phyloP scores from a whole-genome alignment of 495 filamentous ascomycete genomes.

The Aspergillus kassunensis region DNA sequence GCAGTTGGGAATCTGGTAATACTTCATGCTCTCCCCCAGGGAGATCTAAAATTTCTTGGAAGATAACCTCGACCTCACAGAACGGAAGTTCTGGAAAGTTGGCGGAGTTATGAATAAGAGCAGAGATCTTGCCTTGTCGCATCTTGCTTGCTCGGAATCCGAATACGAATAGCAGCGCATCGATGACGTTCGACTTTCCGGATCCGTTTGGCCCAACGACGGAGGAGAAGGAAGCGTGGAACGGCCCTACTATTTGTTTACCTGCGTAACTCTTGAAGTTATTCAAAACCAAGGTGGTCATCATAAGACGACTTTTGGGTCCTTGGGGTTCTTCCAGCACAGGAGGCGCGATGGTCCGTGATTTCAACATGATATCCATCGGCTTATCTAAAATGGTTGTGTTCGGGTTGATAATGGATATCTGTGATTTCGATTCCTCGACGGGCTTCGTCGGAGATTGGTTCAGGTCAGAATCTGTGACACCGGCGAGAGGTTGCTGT shows the following conservation, averaged over 20 bases:
- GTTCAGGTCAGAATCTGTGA: constrained; percentile 69
- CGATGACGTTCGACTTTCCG: constrained; percentile 98
- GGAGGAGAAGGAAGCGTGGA: constrained; percentile 97
- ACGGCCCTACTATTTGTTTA: constrained; percentile 89
- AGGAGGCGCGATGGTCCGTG: constrained; percentile 64
- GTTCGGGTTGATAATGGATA: constrained; percentile 67
- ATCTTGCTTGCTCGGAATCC: constrained; percentile 99
- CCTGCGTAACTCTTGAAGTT: constrained; percentile 99
- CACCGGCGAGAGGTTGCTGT: constrained; percentile 79
- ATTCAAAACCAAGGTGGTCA: constrained; percentile 79
- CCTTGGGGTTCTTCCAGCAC: constrained; percentile 62
- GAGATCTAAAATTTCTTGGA: constrained; percentile 88
- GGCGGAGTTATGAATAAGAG: constrained; percentile 94
- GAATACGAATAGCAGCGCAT: constrained; percentile 95
- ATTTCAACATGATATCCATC: constrained; percentile 92
- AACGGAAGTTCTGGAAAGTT: constrained; percentile 75
- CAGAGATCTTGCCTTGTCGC: constrained; percentile 97
- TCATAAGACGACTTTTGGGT: constrained; percentile 81
- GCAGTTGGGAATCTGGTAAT: constrained; percentile 74
- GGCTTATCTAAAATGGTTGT: constrained; percentile 77
- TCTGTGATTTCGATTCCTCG: constrained; percentile 40
- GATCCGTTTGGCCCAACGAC: constrained; percentile 98
- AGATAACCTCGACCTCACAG: constrained; percentile 95
- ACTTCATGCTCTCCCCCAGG: constrained; percentile 68
- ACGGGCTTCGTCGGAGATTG: constrained; percentile 40